A percentile compares a stretch with the other conserved stretches of the same genome.
These are phyloP conservation scores for Trypanosoma avium DNA, from an alignment of 208 protist genomes.

Conservation along the genomic window DNA sequence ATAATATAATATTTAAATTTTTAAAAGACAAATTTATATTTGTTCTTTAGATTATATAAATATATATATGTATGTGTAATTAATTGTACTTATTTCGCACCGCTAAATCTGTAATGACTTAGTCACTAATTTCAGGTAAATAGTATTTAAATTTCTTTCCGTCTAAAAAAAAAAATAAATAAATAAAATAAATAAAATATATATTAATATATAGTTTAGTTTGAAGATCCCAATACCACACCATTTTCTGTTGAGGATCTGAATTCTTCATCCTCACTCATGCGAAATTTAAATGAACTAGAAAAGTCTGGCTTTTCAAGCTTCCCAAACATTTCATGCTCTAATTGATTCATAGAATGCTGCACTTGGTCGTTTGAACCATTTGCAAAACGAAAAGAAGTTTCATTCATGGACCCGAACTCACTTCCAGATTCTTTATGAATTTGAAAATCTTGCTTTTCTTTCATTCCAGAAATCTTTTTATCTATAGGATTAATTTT, in stretches of 20 bases:
- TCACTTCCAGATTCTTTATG: neutral
- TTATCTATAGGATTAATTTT: neutral
- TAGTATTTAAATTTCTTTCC: too few relatives aligned
- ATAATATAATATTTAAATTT: too few relatives aligned
- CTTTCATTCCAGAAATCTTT: neutral
- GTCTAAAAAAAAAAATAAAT: slow-evolving; percentile 20
- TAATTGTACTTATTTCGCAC: too few relatives aligned
- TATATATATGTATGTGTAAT: too few relatives aligned
- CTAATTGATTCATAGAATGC: slow-evolving; percentile 6
- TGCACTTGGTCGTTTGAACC: slow-evolving; percentile 4
- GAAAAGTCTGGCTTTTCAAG: slow-evolving; percentile 34
- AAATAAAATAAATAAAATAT: neutral
- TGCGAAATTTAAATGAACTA: slow-evolving; percentile 79
- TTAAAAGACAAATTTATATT: too few relatives aligned
- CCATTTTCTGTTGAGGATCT: slow-evolving; percentile 54
- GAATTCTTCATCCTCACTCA: slow-evolving; percentile 76
- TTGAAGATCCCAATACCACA: slow-evolving; percentile 32
- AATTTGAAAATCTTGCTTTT: neutral
- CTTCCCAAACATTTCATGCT: slow-evolving; percentile 13
- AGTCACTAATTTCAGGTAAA: too few relatives aligned
- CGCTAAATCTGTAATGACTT: too few relatives aligned
- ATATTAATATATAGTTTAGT: neutral
- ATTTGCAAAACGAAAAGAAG: slow-evolving; percentile 8
- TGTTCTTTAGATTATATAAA: too few relatives aligned
- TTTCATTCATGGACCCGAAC: neutral